Evolutionary conservation across 257 asterid species (phyloP).

Genomic region (Hygrophila difformis): DNA sequence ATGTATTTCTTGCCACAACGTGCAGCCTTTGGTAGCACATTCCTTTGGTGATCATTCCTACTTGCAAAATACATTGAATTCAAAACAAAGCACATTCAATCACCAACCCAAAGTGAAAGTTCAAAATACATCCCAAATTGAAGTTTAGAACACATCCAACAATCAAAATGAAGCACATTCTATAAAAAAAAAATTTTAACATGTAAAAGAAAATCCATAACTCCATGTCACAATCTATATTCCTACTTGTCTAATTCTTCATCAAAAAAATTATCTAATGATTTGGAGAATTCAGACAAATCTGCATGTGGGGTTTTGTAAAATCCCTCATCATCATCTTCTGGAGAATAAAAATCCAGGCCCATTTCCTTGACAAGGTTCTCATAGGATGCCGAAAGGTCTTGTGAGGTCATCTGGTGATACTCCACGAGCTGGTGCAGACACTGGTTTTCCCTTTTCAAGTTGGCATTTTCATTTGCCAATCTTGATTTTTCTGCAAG

Average conservation of each 20-base stretch:
- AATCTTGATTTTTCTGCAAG: conserved; percentile 84
- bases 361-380: conserved; percentile 60
- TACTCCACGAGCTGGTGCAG: conserved; percentile 87
- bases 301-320: conserved; percentile 24
- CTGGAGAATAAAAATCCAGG: conserved; percentile 51
- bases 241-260: no score
- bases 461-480: conserved; percentile 83
- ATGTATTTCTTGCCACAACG: conserved; percentile 86
- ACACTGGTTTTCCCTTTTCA: conserved; percentile 73
- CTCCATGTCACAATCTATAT: no score
- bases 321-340: conserved; percentile 17
- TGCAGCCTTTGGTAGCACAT: no score
- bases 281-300: conserved; percentile 33
- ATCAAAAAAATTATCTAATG: conserved; percentile 51
- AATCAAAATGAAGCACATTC: no score
- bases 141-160: no score
- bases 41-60: no score
- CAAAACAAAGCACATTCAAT: no score
- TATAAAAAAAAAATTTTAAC: no score
- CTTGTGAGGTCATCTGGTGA: conserved; percentile 80
- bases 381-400: conserved; percentile 85
- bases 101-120: not conserved
- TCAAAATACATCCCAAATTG: no score
- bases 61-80: no score
- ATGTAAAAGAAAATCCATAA: no score